Percentiles rank a stretch among this genome's conserved stretches.
These are phyloP conservation scores for Huiozyma naganishii DNA, from an alignment of 805 yeast genomes.

Conservation along the genomic window DNA sequence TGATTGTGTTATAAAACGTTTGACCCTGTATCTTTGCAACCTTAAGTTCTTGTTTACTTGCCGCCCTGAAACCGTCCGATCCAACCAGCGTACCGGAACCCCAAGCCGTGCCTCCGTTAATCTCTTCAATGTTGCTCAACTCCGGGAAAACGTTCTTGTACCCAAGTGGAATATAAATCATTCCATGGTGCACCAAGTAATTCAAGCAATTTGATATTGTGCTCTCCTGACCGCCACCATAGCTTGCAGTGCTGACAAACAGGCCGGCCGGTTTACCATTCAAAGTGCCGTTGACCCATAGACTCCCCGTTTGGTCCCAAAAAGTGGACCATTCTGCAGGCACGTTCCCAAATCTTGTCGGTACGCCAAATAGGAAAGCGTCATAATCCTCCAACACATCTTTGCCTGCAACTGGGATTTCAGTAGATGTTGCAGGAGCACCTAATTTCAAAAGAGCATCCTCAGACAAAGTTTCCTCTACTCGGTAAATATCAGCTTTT, in stretches of 20 bases:
- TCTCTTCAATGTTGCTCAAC: slow-evolving; percentile 47
- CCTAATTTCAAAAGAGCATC: slow-evolving; percentile 46
- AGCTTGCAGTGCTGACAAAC: slow-evolving; percentile 60
- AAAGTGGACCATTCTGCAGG: slow-evolving; percentile 70
- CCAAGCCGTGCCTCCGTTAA: slow-evolving; percentile 79
- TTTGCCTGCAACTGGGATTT: slow-evolving; percentile 44
- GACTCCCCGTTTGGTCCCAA: slow-evolving; percentile 68
- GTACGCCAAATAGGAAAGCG: slow-evolving; percentile 67
- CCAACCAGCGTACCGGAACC: slow-evolving; percentile 79
- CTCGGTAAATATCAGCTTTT: slow-evolving; percentile 57
- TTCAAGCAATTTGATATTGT: slow-evolving; percentile 52
- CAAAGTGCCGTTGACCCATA: slow-evolving; percentile 64
- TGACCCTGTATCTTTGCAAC: slow-evolving; percentile 61
- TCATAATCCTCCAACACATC: slow-evolving; percentile 54
- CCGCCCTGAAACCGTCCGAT: slow-evolving; percentile 63
- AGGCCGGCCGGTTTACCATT: slow-evolving; percentile 66
- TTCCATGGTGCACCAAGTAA: slow-evolving; percentile 64
- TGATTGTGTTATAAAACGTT: slow-evolving; percentile 41
- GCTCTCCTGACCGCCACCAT: slow-evolving; percentile 72
- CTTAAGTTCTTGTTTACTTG: slow-evolving; percentile 50
- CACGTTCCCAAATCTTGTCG: slow-evolving; percentile 67
- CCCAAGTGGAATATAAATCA: slow-evolving; percentile 69
- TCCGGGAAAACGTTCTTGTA: slow-evolving; percentile 47
- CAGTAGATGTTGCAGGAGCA: slow-evolving; percentile 53
- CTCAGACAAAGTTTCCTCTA: slow-evolving; percentile 62